Percentiles rank a stretch among this genome's conserved stretches.
Evolutionary conservation across 192 early-diverging fungal genomes (phyloP).

Genomic region (Coemansia sp.): DNA sequence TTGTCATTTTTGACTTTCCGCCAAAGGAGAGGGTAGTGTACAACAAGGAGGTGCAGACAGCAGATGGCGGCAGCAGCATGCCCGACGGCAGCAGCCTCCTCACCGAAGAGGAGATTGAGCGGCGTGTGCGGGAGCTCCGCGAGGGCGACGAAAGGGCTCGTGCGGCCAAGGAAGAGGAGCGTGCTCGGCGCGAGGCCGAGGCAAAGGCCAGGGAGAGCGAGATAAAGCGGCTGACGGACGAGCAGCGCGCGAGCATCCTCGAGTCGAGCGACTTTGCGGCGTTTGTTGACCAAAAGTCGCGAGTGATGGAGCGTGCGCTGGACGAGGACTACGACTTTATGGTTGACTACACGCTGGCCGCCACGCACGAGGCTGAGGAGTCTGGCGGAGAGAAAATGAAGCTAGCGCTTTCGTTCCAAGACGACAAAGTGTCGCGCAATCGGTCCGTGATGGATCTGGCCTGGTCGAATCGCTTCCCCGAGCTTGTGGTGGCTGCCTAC

Average conservation of each 20-base stretch:
- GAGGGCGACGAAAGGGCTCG: constrained; percentile 48
- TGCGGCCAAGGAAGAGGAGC: constrained; percentile 34
- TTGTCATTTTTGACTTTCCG: constrained; percentile 83
- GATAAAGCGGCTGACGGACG: constrained; percentile 75
- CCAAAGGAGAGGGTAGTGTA: constrained; percentile 86
- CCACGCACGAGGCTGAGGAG: constrained; percentile 54
- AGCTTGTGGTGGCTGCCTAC: constrained; percentile 87
- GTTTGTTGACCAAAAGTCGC: constrained; percentile 87
- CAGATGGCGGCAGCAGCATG: constrained; percentile 40
- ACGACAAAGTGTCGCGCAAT: constrained; percentile 82
- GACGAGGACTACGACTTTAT: constrained; percentile 88
- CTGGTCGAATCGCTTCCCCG: constrained; percentile 90
- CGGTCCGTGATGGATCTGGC: constrained; percentile 89
- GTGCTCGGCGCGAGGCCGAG: constrained; percentile 65
- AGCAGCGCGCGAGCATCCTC: constrained; percentile 76
- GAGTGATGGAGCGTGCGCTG: constrained; percentile 87
- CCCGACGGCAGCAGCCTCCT: constrained; percentile 33
- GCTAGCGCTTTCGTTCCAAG: constrained; percentile 69
- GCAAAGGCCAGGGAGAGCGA: constrained; percentile 60
- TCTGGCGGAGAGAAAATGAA: constrained; percentile 70
- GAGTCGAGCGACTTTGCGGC: constrained; percentile 73
- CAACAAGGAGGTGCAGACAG: constrained; percentile 85
- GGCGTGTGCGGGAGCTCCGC: constrained; percentile 48
- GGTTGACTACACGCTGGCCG: constrained; percentile 85
- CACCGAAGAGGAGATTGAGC: constrained; percentile 50